phyloP scores from a whole-genome alignment of 2,329 filamentous ascomycete genomes.

The Leptographium radiaticola region DNA sequence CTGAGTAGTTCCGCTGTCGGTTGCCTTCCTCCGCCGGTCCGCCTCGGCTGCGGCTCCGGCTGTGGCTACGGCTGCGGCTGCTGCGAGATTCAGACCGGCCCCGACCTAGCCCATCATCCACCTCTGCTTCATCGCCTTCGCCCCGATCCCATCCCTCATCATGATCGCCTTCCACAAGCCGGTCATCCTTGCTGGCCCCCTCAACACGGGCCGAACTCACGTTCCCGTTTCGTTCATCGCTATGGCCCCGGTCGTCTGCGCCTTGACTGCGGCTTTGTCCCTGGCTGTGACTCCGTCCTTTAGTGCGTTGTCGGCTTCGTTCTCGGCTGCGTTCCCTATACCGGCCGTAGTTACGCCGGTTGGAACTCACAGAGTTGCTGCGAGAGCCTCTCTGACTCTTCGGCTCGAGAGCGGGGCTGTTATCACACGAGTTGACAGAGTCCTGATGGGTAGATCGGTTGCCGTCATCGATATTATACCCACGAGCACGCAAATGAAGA shows the following conservation, averaged over 20 bases:
- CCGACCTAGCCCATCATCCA: constrained; percentile 2
- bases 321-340: constrained; percentile 19
- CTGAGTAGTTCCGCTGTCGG: background rate
- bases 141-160: constrained; percentile 12
- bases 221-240: background rate
- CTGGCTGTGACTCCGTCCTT: background rate
- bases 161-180: constrained; percentile 14
- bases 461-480: constrained; percentile 14
- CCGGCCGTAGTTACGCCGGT: constrained; percentile 20
- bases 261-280: background rate
- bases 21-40: background rate
- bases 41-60: background rate
- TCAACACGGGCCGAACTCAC: background rate
- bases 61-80: background rate
- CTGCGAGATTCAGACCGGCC: background rate
- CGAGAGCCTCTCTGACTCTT: constrained; percentile 26
- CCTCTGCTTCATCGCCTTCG: background rate
- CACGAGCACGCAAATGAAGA: constrained; percentile 44
- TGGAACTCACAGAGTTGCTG: constrained; percentile 30
- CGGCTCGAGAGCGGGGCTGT: constrained; percentile 9
- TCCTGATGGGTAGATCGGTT: constrained; percentile 13
- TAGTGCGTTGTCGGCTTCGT: constrained; percentile 11
- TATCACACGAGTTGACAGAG: constrained; percentile 3
- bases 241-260: background rate
- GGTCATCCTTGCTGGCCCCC: constrained; percentile 13